Evolutionary conservation across 2,329 filamentous ascomycete species (phyloP).

Genomic region (Xylaria sp.): DNA sequence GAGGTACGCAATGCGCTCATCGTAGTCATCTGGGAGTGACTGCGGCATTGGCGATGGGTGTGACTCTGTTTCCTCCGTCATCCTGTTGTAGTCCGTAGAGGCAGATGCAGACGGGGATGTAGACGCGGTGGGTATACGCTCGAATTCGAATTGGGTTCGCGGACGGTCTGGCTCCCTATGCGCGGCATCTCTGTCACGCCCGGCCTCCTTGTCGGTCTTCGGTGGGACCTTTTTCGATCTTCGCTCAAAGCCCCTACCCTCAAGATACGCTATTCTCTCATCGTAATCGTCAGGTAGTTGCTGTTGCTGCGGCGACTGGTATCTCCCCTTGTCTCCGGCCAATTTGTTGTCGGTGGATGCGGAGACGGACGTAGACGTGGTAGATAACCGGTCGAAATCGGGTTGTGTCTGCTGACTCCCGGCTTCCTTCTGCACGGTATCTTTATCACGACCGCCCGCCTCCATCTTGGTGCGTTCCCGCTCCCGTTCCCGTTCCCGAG

Average conservation of each 20-base stretch:
- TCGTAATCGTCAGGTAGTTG: neutral
- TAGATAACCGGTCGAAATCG: neutral
- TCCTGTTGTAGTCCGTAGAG: conserved; percentile 23
- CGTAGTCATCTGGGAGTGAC: conserved; percentile 27
- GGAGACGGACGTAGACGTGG: neutral
- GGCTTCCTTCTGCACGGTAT: neutral
- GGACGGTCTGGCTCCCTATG: neutral
- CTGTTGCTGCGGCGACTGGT: conserved; percentile 27
- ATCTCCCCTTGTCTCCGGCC: conserved; percentile 36
- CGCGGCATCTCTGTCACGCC: neutral
- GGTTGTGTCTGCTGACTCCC: neutral
- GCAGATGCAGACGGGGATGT: neutral
- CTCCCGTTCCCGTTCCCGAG: conserved; percentile 36
- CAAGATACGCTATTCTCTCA: neutral
- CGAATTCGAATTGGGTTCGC: neutral
- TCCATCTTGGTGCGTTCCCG: conserved; percentile 30
- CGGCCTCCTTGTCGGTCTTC: conserved; percentile 34
- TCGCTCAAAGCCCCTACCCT: neutral
- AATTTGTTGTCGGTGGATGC: neutral
- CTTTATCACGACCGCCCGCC: conserved; percentile 5
- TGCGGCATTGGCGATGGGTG: conserved; percentile 24
- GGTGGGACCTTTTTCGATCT: neutral
- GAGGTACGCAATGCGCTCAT: conserved; percentile 40
- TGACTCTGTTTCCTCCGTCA: conserved; percentile 37
- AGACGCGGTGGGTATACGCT: neutral